These are phyloP conservation scores for Esteya vermicola DNA, from an alignment of 2,329 filamentous ascomycete species.

Conservation along the genomic window DNA sequence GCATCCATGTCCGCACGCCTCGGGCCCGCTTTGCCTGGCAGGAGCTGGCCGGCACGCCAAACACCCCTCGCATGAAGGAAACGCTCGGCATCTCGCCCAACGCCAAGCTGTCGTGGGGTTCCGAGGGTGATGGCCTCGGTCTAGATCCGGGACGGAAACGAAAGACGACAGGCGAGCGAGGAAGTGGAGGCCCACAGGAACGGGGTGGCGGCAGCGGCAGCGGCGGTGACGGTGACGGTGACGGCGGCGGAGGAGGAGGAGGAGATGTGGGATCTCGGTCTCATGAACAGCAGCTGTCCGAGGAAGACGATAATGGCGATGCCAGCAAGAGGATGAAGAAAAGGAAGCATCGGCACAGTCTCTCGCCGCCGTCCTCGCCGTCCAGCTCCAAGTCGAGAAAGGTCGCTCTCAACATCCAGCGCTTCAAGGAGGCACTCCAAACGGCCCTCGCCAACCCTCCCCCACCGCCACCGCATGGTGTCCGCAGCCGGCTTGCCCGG, in stretches of 20 bases:
- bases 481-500: constrained; percentile 5
- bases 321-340: too few species aligned
- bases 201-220: too few species aligned
- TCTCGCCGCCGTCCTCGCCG: constrained; percentile 59
- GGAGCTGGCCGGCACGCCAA: constrained; percentile 37
- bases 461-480: constrained; percentile 41
- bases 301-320: too few species aligned
- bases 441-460: constrained; percentile 48
- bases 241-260: constrained; percentile 20
- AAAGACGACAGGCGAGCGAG: too few species aligned
- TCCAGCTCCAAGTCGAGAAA: constrained; percentile 28
- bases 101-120: constrained; percentile 49
- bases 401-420: constrained; percentile 41
- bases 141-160: too few species aligned
- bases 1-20: constrained; percentile 28
- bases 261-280: not conserved
- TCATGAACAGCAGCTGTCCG: too few species aligned
- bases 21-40: constrained; percentile 40
- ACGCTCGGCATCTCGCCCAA: constrained; percentile 40
- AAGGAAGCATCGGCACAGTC: constrained; percentile 57
- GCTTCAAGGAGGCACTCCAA: constrained; percentile 42
- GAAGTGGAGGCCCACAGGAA: too few species aligned
- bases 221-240: too few species aligned
- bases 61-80: constrained; percentile 19
- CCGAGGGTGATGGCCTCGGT: too few species aligned